Evolutionary conservation across 306 rosid species (phyloP).

Genomic region (Cicer pinnatifidum): DNA sequence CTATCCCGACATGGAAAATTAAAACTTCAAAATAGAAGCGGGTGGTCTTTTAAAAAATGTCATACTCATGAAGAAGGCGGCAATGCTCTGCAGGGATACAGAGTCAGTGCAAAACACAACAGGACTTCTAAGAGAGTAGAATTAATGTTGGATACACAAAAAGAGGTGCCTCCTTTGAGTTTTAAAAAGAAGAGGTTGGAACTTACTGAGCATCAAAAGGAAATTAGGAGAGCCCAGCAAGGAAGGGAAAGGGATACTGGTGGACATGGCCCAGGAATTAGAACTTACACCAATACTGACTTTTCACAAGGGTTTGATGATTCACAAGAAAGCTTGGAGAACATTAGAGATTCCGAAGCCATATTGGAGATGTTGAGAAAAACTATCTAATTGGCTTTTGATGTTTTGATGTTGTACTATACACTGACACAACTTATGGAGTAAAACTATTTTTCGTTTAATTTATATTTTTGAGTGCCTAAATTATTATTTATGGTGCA

Average conservation of each 20-base stretch:
- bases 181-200: conserved; percentile 64
- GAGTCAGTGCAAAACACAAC: conserved; percentile 56
- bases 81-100: conserved; percentile 49
- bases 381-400: conserved; percentile 44
- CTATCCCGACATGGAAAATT: conserved; percentile 66
- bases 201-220: conserved; percentile 81
- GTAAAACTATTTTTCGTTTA: background rate
- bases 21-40: conserved; percentile 70
- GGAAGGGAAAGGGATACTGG: conserved; percentile 66
- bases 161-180: conserved; percentile 40
- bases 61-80: conserved; percentile 43
- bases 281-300: conserved; percentile 72
- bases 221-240: conserved; percentile 78
- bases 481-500: background rate
- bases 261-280: conserved; percentile 78
- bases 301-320: conserved; percentile 70
- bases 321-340: conserved; percentile 68
- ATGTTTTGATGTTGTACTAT: background rate
- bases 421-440: background rate
- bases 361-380: conserved; percentile 57
- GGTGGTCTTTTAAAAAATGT: conserved; percentile 54
- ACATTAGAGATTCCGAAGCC: conserved; percentile 59
- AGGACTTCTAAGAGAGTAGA: conserved; percentile 69
- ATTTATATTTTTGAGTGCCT: background rate
- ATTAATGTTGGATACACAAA: conserved; percentile 48